Conservation (phyloP, 139 green algal genomes). For the Chara braunii region DNA sequence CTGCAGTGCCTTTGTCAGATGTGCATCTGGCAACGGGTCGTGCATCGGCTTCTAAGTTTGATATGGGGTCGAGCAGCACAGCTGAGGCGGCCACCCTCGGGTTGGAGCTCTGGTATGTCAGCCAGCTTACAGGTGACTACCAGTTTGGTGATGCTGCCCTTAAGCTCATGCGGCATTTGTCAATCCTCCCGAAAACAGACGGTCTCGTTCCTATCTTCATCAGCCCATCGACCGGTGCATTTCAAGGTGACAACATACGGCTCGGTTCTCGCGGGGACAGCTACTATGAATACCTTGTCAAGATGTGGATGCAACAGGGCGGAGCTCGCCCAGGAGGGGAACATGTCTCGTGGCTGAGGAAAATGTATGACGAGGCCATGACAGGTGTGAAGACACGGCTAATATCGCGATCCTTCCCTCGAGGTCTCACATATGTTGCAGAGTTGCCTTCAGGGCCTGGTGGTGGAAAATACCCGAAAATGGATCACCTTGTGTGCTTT, state of each 20-base stretch:
- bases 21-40: constrained; percentile 43
- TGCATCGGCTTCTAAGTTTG: constrained; percentile 46
- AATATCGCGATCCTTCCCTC: constrained; percentile 37
- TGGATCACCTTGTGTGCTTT: constrained; percentile 72
- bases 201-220: constrained; percentile 58
- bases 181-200: not conserved
- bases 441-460: constrained; percentile 35
- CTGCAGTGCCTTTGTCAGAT: constrained; percentile 18
- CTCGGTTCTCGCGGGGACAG: constrained; percentile 61
- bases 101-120: constrained; percentile 69
- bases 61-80: constrained; percentile 40
- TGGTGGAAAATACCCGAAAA: constrained; percentile 32
- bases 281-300: constrained; percentile 79
- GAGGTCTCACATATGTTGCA: constrained; percentile 48
- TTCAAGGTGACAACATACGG: constrained; percentile 14
- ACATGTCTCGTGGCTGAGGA: constrained; percentile 23
- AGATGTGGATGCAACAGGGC: constrained; percentile 47
- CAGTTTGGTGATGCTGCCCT: constrained; percentile 44
- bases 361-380: constrained; percentile 57
- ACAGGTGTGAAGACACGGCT: constrained; percentile 58
- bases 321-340: not conserved
- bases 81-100: constrained; percentile 66
- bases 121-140: not conserved
- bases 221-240: constrained; percentile 41
- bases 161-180: constrained; percentile 27